A percentile compares a stretch with the other conserved stretches of the same genome.
Conservation (phyloP, 2,329 filamentous ascomycete species). For the Paramyrothecium roridum region DNA sequence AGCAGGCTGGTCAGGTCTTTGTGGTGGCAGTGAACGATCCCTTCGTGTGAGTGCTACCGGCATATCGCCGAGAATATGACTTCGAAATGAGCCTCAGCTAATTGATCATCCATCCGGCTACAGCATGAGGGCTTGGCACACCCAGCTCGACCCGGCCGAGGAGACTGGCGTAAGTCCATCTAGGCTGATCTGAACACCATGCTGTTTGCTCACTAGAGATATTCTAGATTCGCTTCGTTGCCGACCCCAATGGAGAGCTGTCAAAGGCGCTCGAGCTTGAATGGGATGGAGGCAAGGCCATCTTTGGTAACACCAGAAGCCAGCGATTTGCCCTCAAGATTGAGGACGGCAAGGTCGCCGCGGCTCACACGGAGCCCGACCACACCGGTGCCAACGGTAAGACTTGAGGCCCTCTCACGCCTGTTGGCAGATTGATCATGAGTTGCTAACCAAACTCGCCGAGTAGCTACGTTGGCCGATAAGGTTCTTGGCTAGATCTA, state of each 20-base stretch:
- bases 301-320: constrained; percentile 79
- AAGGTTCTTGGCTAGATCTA: constrained; percentile 12
- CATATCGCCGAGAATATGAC: not conserved
- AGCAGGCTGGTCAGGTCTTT: constrained; percentile 79
- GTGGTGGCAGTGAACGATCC: constrained; percentile 92
- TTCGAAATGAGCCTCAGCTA: not conserved
- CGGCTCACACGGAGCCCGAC: constrained; percentile 81
- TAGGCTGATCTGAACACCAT: not conserved
- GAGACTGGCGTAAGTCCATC: constrained; percentile 68
- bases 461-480: constrained; percentile 17
- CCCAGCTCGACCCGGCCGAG: constrained; percentile 70
- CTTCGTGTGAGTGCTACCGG: constrained; percentile 68
- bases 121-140: constrained; percentile 90
- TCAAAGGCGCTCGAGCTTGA: constrained; percentile 78
- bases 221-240: constrained; percentile 80
- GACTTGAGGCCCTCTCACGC: constrained; percentile 10
- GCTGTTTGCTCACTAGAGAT: constrained; percentile 2
- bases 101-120: constrained; percentile 4
- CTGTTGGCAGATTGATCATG: constrained; percentile 1
- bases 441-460: constrained; percentile 1
- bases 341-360: constrained; percentile 81
- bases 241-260: constrained; percentile 75
- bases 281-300: constrained; percentile 68
- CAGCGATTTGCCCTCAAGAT: constrained; percentile 86
- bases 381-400: constrained; percentile 78